phyloP scores from a whole-genome alignment of 805 yeast species.

The Tanozyma kutaoensis region DNA sequence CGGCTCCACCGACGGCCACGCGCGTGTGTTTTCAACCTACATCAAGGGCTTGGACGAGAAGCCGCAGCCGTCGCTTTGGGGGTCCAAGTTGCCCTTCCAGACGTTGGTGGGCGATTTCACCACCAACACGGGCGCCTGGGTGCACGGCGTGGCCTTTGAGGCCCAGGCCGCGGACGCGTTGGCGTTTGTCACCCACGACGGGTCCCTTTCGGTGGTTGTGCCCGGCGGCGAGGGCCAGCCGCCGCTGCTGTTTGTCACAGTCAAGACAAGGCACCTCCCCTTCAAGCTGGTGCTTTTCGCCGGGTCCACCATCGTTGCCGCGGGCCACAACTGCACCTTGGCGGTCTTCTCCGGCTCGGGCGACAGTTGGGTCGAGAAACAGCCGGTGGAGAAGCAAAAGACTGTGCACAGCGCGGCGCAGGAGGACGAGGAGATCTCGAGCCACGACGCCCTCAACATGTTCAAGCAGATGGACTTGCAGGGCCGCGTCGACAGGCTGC shows the following conservation, averaged over 20 bases:
- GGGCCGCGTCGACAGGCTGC: slow-evolving; percentile 51
- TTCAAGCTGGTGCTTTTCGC: slow-evolving; percentile 66
- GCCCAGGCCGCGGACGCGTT: slow-evolving; percentile 46
- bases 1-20: slow-evolving; percentile 91
- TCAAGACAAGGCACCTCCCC: slow-evolving; percentile 64
- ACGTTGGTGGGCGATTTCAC: slow-evolving; percentile 75
- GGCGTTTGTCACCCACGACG: slow-evolving; percentile 80
- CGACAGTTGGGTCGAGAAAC: slow-evolving; percentile 32
- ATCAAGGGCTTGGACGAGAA: slow-evolving; percentile 80
- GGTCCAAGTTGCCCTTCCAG: slow-evolving; percentile 88
- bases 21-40: slow-evolving; percentile 78
- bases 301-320: slow-evolving; percentile 49
- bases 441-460: slow-evolving; percentile 79
- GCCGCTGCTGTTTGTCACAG: slow-evolving; percentile 44
- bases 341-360: slow-evolving; percentile 66
- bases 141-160: slow-evolving; percentile 83
- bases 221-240: slow-evolving; percentile 56
- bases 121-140: slow-evolving; percentile 69
- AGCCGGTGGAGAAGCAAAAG: slow-evolving; percentile 32
- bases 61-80: slow-evolving; percentile 82
- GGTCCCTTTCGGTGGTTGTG: slow-evolving; percentile 68
- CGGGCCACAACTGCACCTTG: slow-evolving; percentile 89
- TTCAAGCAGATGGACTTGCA: slow-evolving; percentile 91
- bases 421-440: slow-evolving; percentile 43
- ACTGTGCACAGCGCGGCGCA: slow-evolving; percentile 35